Evolutionary conservation across 2,329 filamentous ascomycete species (phyloP).

Genomic region (Fusarium austroafricanum): DNA sequence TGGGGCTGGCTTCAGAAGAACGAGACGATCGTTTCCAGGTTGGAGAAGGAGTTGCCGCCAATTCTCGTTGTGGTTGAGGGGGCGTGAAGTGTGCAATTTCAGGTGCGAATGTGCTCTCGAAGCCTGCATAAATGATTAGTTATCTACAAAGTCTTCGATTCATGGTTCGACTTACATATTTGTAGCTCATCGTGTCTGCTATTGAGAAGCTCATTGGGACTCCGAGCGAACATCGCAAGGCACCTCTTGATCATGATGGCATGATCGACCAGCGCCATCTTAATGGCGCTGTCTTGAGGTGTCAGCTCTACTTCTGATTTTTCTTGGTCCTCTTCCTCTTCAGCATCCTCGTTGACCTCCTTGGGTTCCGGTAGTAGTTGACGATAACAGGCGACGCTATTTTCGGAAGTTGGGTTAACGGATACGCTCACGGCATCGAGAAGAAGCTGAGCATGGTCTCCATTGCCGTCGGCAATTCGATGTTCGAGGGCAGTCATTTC

Average conservation of each 20-base stretch:
- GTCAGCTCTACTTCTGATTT: conserved; percentile 60
- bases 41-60: conserved; percentile 57
- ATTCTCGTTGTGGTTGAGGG: conserved; percentile 57
- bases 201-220: conserved; percentile 68
- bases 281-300: conserved; percentile 80
- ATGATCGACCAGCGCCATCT: conserved; percentile 88
- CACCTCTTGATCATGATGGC: conserved; percentile 88
- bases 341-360: conserved; percentile 55
- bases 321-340: conserved; percentile 57
- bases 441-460: conserved; percentile 74
- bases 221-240: conserved; percentile 74
- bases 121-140: conserved; percentile 59
- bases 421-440: conserved; percentile 82
- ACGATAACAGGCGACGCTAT: conserved; percentile 82
- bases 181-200: conserved; percentile 69
- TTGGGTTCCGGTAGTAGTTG: conserved; percentile 71
- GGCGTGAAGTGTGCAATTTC: conserved; percentile 74
- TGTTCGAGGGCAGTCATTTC: conserved; percentile 84
- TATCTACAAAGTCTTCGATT: not conserved
- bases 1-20: conserved; percentile 53
- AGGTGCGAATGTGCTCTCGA: conserved; percentile 71
- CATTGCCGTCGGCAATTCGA: conserved; percentile 77
- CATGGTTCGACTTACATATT: conserved; percentile 65
- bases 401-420: conserved; percentile 78
- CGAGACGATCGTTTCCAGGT: conserved; percentile 64